A percentile compares a stretch with the other conserved stretches of the same genome.
phyloP scores from a whole-genome alignment of 441 rosid genomes.

The Pelargonium myrrhifolium region DNA sequence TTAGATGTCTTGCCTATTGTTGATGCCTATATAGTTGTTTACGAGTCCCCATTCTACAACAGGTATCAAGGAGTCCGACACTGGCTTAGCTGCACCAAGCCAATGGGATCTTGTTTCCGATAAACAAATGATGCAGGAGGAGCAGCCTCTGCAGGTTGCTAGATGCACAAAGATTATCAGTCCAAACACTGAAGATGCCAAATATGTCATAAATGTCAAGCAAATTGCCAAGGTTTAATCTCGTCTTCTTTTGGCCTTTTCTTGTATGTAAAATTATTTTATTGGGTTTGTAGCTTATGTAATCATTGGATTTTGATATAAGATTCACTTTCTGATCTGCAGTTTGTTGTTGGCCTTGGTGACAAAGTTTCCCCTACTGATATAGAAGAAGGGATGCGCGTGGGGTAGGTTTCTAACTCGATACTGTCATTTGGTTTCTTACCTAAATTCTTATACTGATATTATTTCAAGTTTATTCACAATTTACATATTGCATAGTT shows the following conservation, averaged over 20 bases:
- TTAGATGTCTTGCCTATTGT: background rate
- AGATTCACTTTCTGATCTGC: conserved; percentile 4
- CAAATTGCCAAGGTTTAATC: conserved; percentile 81
- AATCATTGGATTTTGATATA: background rate
- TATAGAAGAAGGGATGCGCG: conserved; percentile 99
- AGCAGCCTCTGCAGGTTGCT: conserved; percentile 96
- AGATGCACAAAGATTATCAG: conserved; percentile 91
- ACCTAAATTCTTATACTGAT: no score
- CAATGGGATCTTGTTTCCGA: conserved; percentile 99
- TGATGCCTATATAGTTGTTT: background rate
- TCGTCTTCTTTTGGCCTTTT: background rate
- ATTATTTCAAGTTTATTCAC: no score
- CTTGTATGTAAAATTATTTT: background rate
- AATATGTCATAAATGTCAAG: conserved; percentile 89
- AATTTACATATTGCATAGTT: no score
- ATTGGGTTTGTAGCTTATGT: background rate
- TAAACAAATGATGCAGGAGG: conserved; percentile 99
- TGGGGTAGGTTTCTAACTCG: conserved; percentile 59
- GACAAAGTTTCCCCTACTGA: conserved; percentile 98
- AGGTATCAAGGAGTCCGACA: conserved; percentile 97
- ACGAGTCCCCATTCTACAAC: background rate
- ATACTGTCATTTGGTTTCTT: no score
- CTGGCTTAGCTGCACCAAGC: conserved; percentile 93
- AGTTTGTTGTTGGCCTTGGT: conserved; percentile 99
- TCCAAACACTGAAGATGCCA: conserved; percentile 95